Evolutionary conservation across 2,329 filamentous ascomycete genomes (phyloP), one percentile per base, ranked within the genome.

Genomic region (Colletotrichum noveboracense): DNA sequence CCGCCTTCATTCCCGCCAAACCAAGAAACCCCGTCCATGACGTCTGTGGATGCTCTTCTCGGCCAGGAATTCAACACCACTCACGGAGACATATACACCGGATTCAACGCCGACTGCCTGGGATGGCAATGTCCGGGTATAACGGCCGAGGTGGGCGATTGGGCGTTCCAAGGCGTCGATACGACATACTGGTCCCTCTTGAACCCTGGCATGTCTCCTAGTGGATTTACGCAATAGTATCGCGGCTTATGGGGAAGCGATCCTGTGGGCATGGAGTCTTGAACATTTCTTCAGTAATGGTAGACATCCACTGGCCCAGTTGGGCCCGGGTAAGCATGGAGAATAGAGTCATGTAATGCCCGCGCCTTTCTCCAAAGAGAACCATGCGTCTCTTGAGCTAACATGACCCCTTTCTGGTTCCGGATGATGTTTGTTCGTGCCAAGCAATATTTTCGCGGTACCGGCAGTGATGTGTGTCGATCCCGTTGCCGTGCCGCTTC

Each of bases 131-230:
- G 55, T 28, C 80, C 82, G 2, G 80, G 81, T 21, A 77, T 83
- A 18, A 80, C 80, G 6, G 80, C 79, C 12, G 85, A 85, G 60
- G 79, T 82, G 1, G 83, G 85, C 18, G 80, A 86, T 28, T 87
- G 85, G 85, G 82, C 83, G 3, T 82, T 87, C 12, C 86, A 87
- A 68, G 84, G 84, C 5, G 82, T 87, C 4, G 85, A 87, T 67
- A 83, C 82, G 14, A 81, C 82, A 2, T 84, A 82, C 52, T 84
- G 83, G 83, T 81, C 81, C 5, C 80, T 83, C 74, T 67, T 84
- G 58, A 83, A 82, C 38, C 79, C 79, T 77, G 43, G 69, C 55
- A 66, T 74, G 6, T 70, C 68, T n/a, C 58, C 58, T 30, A 32
- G 58, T 21, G 28, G 58, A 13, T 24, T 36, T 21, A 52, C n/a